Evolutionary conservation across 768 basidiomycete genomes (phyloP).

Genomic region (Suillus occidentalis): DNA sequence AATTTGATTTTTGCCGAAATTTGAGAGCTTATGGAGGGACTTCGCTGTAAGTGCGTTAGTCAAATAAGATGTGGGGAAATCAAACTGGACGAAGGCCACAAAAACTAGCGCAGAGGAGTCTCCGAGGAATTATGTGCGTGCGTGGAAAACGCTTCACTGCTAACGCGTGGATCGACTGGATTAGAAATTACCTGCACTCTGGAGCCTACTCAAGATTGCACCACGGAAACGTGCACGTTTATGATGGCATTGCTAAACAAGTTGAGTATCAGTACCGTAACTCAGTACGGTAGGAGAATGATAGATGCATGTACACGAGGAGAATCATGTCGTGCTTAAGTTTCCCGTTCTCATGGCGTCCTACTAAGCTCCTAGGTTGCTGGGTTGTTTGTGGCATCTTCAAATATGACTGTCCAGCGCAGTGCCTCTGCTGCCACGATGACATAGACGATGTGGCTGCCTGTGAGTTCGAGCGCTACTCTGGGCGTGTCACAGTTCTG

Average conservation of each 20-base stretch:
- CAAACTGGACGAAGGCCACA: neutral
- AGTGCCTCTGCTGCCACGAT: slow-evolving; percentile 50
- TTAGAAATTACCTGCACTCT: slow-evolving; percentile 93
- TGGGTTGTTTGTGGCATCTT: slow-evolving; percentile 71
- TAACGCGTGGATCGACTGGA: slow-evolving; percentile 94
- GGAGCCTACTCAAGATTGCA: slow-evolving; percentile 57
- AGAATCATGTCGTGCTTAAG: slow-evolving; percentile 96
- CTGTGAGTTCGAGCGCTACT: neutral
- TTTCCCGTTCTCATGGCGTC: slow-evolving; percentile 88
- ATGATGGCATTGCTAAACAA: neutral
- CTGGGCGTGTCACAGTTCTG: too few species aligned
- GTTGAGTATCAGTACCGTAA: slow-evolving; percentile 14
- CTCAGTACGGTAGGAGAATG: slow-evolving; percentile 11
- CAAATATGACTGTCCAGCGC: slow-evolving; percentile 80
- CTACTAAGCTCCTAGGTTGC: slow-evolving; percentile 80
- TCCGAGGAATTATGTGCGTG: slow-evolving; percentile 89
- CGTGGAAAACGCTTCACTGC: slow-evolving; percentile 95
- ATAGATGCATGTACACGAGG: slow-evolving; percentile 72
- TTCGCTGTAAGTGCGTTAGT: slow-evolving; percentile 49
- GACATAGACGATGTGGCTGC: neutral
- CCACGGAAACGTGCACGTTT: neutral
- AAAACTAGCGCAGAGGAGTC: slow-evolving; percentile 38
- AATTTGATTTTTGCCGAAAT: slow-evolving; percentile 86
- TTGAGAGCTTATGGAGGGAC: slow-evolving; percentile 87
- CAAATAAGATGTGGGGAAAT: neutral